A percentile compares a stretch with the other conserved stretches of the same genome.
Conservation (phyloP, 1,284 basidiomycete genomes). For the Inonotus hispidus region DNA sequence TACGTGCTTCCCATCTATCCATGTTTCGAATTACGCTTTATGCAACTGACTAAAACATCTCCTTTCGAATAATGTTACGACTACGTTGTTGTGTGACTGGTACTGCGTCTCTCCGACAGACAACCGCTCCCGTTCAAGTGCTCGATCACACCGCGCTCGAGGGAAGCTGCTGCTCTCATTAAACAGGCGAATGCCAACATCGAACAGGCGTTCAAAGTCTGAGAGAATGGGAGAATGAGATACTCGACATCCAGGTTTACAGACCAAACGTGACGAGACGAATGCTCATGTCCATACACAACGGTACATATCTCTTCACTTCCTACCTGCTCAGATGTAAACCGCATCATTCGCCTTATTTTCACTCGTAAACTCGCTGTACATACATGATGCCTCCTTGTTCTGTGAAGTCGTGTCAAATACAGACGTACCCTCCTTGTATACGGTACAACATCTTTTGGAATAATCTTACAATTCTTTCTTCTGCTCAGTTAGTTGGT, state of each 20-base stretch:
- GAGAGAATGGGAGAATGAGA: neutral
- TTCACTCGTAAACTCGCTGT: no score
- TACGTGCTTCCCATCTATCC: neutral
- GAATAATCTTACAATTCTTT: neutral
- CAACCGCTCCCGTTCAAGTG: conserved; percentile 7
- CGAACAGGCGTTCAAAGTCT: neutral
- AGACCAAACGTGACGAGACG: no score
- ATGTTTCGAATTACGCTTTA: no score
- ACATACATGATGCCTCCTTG: no score
- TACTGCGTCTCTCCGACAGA: neutral
- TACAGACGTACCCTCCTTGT: no score
- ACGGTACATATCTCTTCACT: no score
- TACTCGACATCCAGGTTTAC: neutral
- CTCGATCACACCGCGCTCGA: conserved; percentile 2
- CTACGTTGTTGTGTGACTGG: neutral
- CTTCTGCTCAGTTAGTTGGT: neutral
- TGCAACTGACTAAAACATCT: neutral
- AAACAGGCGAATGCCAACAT: neutral
- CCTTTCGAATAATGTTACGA: neutral
- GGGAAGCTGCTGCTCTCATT: neutral
- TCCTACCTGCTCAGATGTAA: no score
- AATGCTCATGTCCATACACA: no score
- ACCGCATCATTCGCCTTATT: no score
- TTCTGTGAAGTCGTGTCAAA: no score
- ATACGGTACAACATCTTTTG: no score